Base-by-base conservation (phyloP, 2,329 filamentous ascomycete genomes). In the Cladophialophora carrionii region DNA sequence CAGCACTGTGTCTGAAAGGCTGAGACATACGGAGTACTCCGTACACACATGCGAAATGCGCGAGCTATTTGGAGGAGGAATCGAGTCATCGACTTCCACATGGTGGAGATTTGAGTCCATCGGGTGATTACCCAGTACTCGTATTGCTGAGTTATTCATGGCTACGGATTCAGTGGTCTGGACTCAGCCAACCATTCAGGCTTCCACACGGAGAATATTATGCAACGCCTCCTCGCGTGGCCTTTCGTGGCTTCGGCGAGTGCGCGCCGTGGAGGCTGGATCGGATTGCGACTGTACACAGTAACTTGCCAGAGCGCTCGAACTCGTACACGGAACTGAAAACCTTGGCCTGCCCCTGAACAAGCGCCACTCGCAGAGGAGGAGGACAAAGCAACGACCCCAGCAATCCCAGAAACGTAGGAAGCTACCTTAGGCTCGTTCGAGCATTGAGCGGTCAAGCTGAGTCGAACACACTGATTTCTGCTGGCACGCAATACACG, bases 81-180 rank as follows among this genome's bases (percentile, higher is more conserved):
- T 48, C 55, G 41, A 31, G 24, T 48, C 37, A 26, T 48, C 37
- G 55, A n/a, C n/a, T 14, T 31, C 34, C 22, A 43, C 5, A 43
- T 20, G 37, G 37, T 9, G 48, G 37, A 59, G 26, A 34, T 59
- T 59, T 31, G 56, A 31, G 41, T 51, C 31, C 41, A 58, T 29
- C 49, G 37, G 56, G 24, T n/a, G n/a, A n/a, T n/a, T n/a, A n/a
- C n/a, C n/a, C n/a, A n/a, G n/a, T n/a, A n/a, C n/a, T n/a, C n/a
- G n/a, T n/a, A n/a, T n/a, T n/a, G n/a, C n/a, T n/a, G n/a, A n/a
- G n/a, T 26, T n/a, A 53, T 32, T 53, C 17, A n/a, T 31, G 22
- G 51, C 51, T 29, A 10, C n/a, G n/a, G n/a, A 49, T 6, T 41
- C 7, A 41, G 14, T 41, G 34, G 6, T 41, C 34, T 41, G 14